Evolutionary conservation across 306 rosid species (phyloP).

Genomic region (Cucumis hystrix): DNA sequence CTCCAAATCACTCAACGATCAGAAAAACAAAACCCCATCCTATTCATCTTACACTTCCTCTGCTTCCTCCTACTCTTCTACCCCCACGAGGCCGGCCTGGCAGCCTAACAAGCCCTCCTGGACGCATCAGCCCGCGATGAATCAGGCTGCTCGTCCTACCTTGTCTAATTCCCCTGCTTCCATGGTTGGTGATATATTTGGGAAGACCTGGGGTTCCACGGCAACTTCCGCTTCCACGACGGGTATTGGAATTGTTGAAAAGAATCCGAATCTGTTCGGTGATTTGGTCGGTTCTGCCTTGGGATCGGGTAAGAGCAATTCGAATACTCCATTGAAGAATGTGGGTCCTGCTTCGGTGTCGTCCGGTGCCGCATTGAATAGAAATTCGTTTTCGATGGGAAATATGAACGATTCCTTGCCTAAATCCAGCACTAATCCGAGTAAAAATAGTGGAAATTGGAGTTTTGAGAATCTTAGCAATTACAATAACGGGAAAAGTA

Average conservation of each 20-base stretch:
- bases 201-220: slow-evolving; percentile 71
- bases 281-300: slow-evolving; percentile 78
- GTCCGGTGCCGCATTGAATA: slow-evolving; percentile 11
- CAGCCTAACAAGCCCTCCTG: slow-evolving; percentile 67
- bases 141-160: slow-evolving; percentile 22
- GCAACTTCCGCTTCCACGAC: slow-evolving; percentile 22
- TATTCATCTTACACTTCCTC: slow-evolving; percentile 22
- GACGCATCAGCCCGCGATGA: slow-evolving; percentile 71
- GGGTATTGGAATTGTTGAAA: slow-evolving; percentile 40
- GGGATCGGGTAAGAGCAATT: slow-evolving; percentile 36
- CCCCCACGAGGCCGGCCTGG: slow-evolving; percentile 40
- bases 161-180: slow-evolving; percentile 40
- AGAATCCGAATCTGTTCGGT: slow-evolving; percentile 80
- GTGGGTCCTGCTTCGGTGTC: slow-evolving; percentile 17
- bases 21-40: slow-evolving; percentile 47
- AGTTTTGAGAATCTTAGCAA: slow-evolving; percentile 26
- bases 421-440: slow-evolving; percentile 16
- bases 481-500: slow-evolving; percentile 7
- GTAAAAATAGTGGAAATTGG: slow-evolving; percentile 28
- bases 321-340: slow-evolving; percentile 56
- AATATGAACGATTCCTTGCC: slow-evolving; percentile 58
- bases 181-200: slow-evolving; percentile 88
- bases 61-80: slow-evolving; percentile 8
- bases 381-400: slow-evolving; percentile 56
- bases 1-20: slow-evolving; percentile 71